Evolutionary conservation across 805 yeast species (phyloP).

Genomic region (Candida alai): DNA sequence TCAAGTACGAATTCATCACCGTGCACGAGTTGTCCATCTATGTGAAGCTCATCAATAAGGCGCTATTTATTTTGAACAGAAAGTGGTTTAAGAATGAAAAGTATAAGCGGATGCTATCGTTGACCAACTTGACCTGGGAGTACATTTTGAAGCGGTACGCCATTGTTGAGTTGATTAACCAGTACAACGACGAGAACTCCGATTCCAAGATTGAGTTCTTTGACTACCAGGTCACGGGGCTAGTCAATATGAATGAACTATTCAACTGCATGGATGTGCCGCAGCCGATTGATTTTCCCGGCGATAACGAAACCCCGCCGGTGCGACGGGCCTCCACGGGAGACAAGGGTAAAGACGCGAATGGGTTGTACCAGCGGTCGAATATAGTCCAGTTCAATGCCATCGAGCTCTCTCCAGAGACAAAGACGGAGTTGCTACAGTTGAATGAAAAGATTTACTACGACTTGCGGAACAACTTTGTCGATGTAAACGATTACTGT

Average conservation of each 20-base stretch:
- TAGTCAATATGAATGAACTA: conserved; percentile 37
- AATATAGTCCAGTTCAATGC: conserved; percentile 3
- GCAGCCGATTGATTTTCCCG: conserved; percentile 23
- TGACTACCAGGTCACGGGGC: conserved; percentile 39
- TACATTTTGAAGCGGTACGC: conserved; percentile 34
- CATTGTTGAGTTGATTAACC: conserved; percentile 26
- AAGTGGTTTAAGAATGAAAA: conserved; percentile 46
- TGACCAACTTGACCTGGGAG: conserved; percentile 42
- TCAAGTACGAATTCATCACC: conserved; percentile 40
- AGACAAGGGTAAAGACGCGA: too few species aligned
- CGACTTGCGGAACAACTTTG: conserved; percentile 40
- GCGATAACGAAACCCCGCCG: neutral
- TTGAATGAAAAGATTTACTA: conserved; percentile 37
- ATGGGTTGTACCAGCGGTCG: too few species aligned
- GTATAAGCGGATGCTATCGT: conserved; percentile 42
- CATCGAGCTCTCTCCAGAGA: conserved; percentile 7
- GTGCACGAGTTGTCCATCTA: conserved; percentile 33
- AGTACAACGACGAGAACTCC: conserved; percentile 11
- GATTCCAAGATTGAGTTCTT: conserved; percentile 29
- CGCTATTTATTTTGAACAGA: conserved; percentile 38
- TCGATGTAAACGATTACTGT: conserved; percentile 43
- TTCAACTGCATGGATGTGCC: conserved; percentile 43
- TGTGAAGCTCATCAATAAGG: conserved; percentile 39
- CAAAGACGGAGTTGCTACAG: conserved; percentile 26
- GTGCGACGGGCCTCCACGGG: neutral